Evolutionary conservation across 176 grass and related monocot genomes (phyloP), one percentile per base, ranked within the genome.

Genomic region (Oryza punctata): DNA sequence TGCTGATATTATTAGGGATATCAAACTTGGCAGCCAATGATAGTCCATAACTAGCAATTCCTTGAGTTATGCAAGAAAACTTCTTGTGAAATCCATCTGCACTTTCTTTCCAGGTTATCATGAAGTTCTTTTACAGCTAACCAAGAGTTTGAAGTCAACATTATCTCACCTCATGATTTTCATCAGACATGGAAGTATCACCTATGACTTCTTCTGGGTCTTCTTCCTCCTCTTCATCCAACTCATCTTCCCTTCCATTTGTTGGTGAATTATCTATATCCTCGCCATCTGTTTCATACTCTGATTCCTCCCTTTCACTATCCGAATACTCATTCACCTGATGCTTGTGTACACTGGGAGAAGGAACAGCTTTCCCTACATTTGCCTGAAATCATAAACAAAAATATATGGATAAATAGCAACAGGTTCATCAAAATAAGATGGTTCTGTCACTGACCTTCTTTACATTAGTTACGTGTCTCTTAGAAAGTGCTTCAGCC

Each of bases 281-380:
- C 44, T 91, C 59, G 27, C 72, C 77, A 38, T 94, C 89, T 28
- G 75, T 91, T 91, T 87, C 89, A 84, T 91, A 91, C 29, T 91
- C 89, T 47, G 89, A 87, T 89, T 89, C 86, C 43, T 91, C 70
- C 29, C 79, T 80, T 60, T 90, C 73, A 63, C 84, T 74, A 33
- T 75, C 74, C 35, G 79, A 83, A 75, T 89, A 94, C 76, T 85
- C 86, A 47, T 89, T 79, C 59, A 81, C 75, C 79, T 72, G 50
- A 38, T 72, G 86, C 49, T 65, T 94, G 12, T 44, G 40, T 67
- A 70, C 59, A 38, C 38, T 59, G 72, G 71, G 46, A 88, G 70
- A 63, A 70, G 83, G 33, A 57, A 79, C n/a, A 74, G 79, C 80
- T 72, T 78, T 82, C 73, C 72, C 67, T 71, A 80, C 32, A 71